These are phyloP conservation scores for Quercus phellos DNA, from an alignment of 331 rosid genomes.

Conservation along the genomic window DNA sequence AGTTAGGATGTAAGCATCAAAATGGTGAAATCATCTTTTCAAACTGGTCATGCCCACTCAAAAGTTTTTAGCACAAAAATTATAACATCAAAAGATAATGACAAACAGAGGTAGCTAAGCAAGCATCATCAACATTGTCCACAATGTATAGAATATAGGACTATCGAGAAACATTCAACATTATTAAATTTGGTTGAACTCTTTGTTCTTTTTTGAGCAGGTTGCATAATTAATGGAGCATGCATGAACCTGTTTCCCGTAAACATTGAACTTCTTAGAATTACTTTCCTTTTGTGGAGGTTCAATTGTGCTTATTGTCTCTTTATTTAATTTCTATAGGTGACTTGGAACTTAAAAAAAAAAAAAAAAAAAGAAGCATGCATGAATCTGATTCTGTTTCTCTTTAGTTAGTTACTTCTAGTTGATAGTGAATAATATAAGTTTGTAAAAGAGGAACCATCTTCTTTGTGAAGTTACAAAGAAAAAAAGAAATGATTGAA, in stretches of 20 bases:
- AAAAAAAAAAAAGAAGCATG: constrained; percentile 14
- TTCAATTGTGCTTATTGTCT: constrained; percentile 4
- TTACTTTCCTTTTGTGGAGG: constrained; percentile 22
- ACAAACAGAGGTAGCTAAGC: constrained; percentile 34
- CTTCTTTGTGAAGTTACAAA: constrained; percentile 30
- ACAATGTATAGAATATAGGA: constrained; percentile 11
- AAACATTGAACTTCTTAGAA: constrained; percentile 16
- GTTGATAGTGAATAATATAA: constrained; percentile 25
- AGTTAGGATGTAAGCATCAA: constrained; percentile 52
- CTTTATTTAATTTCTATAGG: not conserved
- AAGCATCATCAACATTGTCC: constrained; percentile 26
- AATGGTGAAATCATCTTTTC: constrained; percentile 37
- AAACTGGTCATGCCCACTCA: constrained; percentile 31
- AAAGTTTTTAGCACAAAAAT: constrained; percentile 17
- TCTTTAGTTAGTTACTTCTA: constrained; percentile 17
- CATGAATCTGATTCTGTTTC: constrained; percentile 35
- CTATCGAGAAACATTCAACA: constrained; percentile 12
- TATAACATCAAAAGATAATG: constrained; percentile 26
- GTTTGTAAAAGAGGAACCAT: constrained; percentile 27
- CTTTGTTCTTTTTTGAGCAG: constrained; percentile 1
- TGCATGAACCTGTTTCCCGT: constrained; percentile 26
- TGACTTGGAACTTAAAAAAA: constrained; percentile 1
- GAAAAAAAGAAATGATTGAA: constrained; percentile 47
- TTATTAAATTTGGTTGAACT: not conserved
- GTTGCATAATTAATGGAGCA: constrained; percentile 7